Percentiles rank a stretch among this genome's conserved stretches.
Evolutionary conservation across 495 filamentous ascomycete genomes (phyloP).

Genomic region (Parathielavia appendiculata): DNA sequence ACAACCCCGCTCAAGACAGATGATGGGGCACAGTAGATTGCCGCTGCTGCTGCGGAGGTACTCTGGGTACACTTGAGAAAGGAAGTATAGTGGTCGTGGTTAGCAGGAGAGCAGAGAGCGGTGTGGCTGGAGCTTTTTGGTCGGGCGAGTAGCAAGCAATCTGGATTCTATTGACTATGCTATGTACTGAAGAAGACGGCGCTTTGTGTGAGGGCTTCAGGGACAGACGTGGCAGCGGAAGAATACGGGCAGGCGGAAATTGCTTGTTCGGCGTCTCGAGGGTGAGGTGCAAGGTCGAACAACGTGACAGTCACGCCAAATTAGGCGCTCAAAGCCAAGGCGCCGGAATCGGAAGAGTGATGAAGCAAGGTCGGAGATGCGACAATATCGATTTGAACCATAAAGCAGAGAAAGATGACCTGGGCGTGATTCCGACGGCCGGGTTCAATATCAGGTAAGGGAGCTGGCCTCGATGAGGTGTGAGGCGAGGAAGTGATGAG

Average conservation of each 20-base stretch:
- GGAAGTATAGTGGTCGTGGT: conserved; percentile 7
- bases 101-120: conserved; percentile 23
- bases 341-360: no score
- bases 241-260: neutral
- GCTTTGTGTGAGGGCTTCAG: neutral
- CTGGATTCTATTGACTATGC: conserved; percentile 51
- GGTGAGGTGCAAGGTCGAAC: conserved; percentile 3
- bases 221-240: neutral
- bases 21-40: neutral
- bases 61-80: conserved; percentile 1
- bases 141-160: conserved; percentile 34
- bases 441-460: neutral
- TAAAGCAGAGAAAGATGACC: neutral
- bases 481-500: conserved; percentile 13
- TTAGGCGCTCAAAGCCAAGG: conserved; percentile 13
- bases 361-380: neutral
- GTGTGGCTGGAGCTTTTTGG: conserved; percentile 17
- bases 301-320: conserved; percentile 8
- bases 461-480: neutral
- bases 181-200: conserved; percentile 41
- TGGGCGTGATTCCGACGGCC: neutral
- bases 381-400: neutral
- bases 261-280: neutral
- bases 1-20: neutral
- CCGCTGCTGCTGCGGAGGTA: neutral